Conservation (phyloP, 768 basidiomycete genomes). For the Auricularia auricula-judae region DNA sequence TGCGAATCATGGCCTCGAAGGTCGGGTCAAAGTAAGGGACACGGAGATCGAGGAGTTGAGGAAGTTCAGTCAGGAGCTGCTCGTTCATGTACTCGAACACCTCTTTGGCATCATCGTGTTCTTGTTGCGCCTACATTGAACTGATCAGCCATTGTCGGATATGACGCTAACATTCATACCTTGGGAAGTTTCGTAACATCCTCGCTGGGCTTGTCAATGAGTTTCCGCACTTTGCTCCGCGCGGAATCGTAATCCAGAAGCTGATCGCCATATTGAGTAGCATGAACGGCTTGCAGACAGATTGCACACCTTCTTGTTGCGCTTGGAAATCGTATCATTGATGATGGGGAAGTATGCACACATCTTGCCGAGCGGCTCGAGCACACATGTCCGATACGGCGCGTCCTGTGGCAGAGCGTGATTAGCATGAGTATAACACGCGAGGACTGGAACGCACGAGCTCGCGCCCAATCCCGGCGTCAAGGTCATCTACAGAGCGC, state of each 20-base stretch:
- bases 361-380: conserved; percentile 95
- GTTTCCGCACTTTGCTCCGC: conserved; percentile 78
- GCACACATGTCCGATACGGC: conserved; percentile 88
- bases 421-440: neutral
- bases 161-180: conserved; percentile 27
- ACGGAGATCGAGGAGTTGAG: conserved; percentile 85
- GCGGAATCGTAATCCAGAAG: conserved; percentile 93
- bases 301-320: conserved; percentile 80
- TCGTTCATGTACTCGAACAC: conserved; percentile 89
- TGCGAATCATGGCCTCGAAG: conserved; percentile 97
- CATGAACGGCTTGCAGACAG: conserved; percentile 27
- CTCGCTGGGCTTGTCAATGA: conserved; percentile 85
- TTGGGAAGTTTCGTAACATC: conserved; percentile 85
- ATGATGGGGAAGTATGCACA: conserved; percentile 89
- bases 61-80: conserved; percentile 83
- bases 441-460: conserved; percentile 43
- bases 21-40: conserved; percentile 98
- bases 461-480: conserved; percentile 72
- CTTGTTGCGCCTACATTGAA: conserved; percentile 70
- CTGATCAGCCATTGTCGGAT: neutral
- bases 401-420: conserved; percentile 48
- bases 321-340: conserved; percentile 87
- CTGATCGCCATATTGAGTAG: too few relatives aligned
- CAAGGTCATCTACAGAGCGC: conserved; percentile 87
- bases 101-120: conserved; percentile 89